A percentile compares a stretch with the other conserved stretches of the same genome.
phyloP scores from a whole-genome alignment of 257 asterid genomes.

The Voacanga thouarsii region DNA sequence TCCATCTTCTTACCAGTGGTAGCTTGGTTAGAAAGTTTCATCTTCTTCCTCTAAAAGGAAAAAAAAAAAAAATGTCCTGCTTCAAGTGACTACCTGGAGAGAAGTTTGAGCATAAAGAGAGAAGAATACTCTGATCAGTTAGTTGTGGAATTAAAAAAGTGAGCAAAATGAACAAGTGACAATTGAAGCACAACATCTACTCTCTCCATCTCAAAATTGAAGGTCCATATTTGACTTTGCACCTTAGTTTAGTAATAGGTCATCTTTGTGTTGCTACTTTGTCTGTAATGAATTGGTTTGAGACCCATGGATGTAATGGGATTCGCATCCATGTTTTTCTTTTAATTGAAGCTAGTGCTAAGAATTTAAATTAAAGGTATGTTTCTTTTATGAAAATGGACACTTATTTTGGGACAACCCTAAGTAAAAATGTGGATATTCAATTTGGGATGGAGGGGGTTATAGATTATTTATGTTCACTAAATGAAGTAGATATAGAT shows the following conservation, averaged over 20 bases:
- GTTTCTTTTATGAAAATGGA: not conserved
- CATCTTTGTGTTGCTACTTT: not conserved
- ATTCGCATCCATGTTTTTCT: not conserved
- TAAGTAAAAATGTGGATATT: not conserved
- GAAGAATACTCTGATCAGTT: too few relatives aligned
- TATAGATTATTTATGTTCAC: not conserved
- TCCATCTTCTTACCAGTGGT: not conserved
- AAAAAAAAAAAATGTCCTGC: too few relatives aligned
- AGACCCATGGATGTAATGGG: not conserved
- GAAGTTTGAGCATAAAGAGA: too few relatives aligned
- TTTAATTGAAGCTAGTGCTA: not conserved
- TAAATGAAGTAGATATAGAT: not conserved
- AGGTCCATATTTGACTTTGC: not conserved
- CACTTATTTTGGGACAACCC: not conserved
- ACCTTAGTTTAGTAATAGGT: not conserved
- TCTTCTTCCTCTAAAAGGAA: not conserved
- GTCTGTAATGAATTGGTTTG: not conserved
- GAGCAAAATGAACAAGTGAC: too few relatives aligned
- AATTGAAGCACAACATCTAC: too few relatives aligned
- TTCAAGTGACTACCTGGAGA: not conserved
- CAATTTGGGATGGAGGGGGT: not conserved
- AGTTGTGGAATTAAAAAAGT: too few relatives aligned
- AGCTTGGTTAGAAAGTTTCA: not conserved
- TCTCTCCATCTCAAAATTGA: not conserved
- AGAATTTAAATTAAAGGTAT: not conserved